These are phyloP conservation scores for Diaporthe batatas DNA, from an alignment of 2,329 filamentous ascomycete species.

Conservation along the genomic window DNA sequence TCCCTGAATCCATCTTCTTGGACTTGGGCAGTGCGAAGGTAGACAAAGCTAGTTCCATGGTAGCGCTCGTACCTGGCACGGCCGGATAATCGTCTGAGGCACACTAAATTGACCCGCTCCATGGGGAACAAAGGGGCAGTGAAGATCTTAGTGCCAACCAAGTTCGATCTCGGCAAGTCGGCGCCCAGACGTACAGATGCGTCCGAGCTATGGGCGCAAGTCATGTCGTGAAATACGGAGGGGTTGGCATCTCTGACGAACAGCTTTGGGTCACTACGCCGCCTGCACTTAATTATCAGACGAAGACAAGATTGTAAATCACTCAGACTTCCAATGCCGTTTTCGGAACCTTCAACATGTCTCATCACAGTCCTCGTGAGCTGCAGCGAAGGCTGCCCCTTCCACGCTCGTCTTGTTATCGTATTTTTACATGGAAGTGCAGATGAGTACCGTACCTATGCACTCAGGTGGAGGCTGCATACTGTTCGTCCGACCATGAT, in stretches of 20 bases:
- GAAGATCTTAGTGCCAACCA: neutral
- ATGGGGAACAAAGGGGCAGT: neutral
- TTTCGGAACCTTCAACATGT: neutral
- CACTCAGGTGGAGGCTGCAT: neutral
- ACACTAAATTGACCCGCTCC: neutral
- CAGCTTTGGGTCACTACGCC: neutral
- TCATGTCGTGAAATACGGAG: neutral
- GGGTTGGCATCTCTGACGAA: neutral
- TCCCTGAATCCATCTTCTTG: neutral
- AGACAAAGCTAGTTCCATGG: constrained; percentile 5
- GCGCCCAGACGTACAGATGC: neutral
- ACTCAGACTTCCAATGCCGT: too few species aligned
- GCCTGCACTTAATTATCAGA: neutral
- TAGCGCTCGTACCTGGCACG: neutral
- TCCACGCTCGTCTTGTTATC: neutral
- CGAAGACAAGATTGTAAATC: neutral
- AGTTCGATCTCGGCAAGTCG: neutral
- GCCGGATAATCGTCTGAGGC: constrained; percentile 13
- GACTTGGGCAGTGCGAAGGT: neutral
- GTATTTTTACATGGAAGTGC: too few species aligned
- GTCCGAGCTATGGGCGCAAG: neutral
- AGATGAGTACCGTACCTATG: neutral
- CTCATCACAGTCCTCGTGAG: neutral
- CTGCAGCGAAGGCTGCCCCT: neutral
- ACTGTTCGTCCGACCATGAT: neutral